These are phyloP conservation scores for Ochromonas danica DNA, from an alignment of 108 stramenopile species.

Conservation along the genomic window DNA sequence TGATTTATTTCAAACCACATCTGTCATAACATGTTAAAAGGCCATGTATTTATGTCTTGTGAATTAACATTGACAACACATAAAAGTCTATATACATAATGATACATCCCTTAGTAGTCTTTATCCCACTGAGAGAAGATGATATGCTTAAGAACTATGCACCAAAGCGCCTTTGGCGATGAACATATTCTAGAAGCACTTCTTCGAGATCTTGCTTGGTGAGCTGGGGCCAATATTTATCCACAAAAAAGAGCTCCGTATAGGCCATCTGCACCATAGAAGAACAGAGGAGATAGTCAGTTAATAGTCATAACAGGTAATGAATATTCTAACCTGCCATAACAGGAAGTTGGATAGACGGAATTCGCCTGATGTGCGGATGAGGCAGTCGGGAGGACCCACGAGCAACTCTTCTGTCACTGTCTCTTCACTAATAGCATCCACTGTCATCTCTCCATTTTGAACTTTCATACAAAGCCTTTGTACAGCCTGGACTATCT, in stretches of 20 bases:
- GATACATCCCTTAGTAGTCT: no score
- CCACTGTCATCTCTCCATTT: not conserved
- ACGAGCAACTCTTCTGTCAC: slow-evolving; percentile 14
- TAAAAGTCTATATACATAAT: no score
- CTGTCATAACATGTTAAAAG: no score
- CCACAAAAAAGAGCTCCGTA: slow-evolving; percentile 86
- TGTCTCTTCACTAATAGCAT: slow-evolving; percentile 32
- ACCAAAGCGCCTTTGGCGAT: not conserved
- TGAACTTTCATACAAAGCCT: slow-evolving; percentile 35
- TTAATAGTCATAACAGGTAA: not conserved
- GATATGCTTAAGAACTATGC: no score
- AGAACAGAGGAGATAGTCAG: slow-evolving; percentile 80
- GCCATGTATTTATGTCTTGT: no score
- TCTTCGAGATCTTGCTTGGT: slow-evolving; percentile 1
- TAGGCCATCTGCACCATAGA: slow-evolving; percentile 90
- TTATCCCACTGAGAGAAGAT: no score
- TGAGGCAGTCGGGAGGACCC: slow-evolving; percentile 73
- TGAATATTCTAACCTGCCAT: slow-evolving; percentile 5
- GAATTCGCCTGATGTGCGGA: slow-evolving; percentile 90
- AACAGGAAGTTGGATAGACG: slow-evolving; percentile 51
- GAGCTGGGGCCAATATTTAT: slow-evolving; percentile 89
- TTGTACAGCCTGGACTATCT: slow-evolving; percentile 75
- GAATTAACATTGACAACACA: no score
- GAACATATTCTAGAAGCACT: not conserved
- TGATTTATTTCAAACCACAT: no score